phyloP scores from a whole-genome alignment of 768 basidiomycete species.

The Macrolepiota dolichaula region DNA sequence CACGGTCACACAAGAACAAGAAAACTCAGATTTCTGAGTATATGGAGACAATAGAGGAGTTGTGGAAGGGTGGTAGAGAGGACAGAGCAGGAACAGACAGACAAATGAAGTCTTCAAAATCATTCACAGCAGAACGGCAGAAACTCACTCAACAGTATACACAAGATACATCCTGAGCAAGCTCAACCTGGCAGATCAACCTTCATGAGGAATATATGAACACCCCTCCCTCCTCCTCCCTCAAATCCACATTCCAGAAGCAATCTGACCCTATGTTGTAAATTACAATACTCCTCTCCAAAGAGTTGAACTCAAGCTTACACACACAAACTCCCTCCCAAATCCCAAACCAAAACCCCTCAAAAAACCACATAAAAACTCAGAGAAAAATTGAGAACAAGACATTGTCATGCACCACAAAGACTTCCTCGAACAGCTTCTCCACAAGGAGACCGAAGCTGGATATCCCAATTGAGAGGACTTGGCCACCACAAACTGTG shows the following conservation, averaged over 20 bases:
- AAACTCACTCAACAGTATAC: constrained; percentile 15
- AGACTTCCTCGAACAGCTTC: not conserved
- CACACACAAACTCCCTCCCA: not conserved
- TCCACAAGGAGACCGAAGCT: not conserved
- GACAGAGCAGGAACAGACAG: constrained; percentile 25
- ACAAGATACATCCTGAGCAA: constrained; percentile 30
- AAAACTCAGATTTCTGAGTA: constrained; percentile 16
- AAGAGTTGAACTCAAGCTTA: constrained; percentile 10
- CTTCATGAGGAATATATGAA: constrained; percentile 32
- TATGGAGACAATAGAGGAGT: constrained; percentile 35
- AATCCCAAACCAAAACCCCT: not conserved
- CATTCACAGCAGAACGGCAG: not conserved
- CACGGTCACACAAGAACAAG: no score
- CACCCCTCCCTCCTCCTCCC: constrained; percentile 24
- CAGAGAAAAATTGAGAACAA: not conserved
- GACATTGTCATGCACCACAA: no score
- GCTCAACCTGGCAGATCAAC: constrained; percentile 33
- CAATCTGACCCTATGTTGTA: constrained; percentile 22
- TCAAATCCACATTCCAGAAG: constrained; percentile 24
- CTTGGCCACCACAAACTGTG: not conserved
- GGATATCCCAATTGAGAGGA: not conserved
- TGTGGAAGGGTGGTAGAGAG: constrained; percentile 36
- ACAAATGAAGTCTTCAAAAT: constrained; percentile 27
- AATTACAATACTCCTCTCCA: constrained; percentile 17
- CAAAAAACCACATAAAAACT: not conserved